Conservation (phyloP, 345 rosid species). For the Odontarrhena argentea region DNA sequence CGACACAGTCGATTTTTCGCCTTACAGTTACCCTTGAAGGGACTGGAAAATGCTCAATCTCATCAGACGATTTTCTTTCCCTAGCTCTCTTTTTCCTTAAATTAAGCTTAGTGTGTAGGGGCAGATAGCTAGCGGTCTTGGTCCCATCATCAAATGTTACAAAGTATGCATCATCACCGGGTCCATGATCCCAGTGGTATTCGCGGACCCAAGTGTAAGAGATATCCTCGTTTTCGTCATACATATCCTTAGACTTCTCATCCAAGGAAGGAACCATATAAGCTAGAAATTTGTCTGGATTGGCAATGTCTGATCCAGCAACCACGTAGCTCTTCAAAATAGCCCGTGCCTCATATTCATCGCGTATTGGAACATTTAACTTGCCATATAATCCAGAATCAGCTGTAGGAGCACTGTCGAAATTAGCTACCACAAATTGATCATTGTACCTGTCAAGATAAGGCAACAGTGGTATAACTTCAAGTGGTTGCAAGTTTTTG, state of each 20-base stretch:
- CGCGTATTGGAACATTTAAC: constrained; percentile 66
- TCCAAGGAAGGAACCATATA: constrained; percentile 83
- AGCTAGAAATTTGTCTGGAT: constrained; percentile 83
- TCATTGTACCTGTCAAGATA: constrained; percentile 80
- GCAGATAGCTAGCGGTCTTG: constrained; percentile 71
- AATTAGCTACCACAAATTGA: constrained; percentile 69
- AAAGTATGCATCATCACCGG: constrained; percentile 72
- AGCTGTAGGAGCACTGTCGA: constrained; percentile 90
- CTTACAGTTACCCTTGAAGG: constrained; percentile 82
- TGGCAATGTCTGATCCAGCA: constrained; percentile 64
- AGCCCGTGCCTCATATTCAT: constrained; percentile 88
- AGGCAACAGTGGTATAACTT: constrained; percentile 80
- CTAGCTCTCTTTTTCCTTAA: constrained; percentile 80
- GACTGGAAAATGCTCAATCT: constrained; percentile 79
- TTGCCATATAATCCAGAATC: constrained; percentile 78
- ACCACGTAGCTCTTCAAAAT: constrained; percentile 85
- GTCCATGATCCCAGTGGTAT: constrained; percentile 88
- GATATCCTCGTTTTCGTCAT: constrained; percentile 75
- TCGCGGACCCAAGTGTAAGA: constrained; percentile 89
- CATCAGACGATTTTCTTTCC: constrained; percentile 83
- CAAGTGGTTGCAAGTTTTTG: constrained; percentile 71
- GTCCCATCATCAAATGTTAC: constrained; percentile 74
- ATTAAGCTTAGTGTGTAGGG: constrained; percentile 79
- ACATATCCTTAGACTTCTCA: constrained; percentile 87
- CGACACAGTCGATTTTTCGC: constrained; percentile 54